Evolutionary conservation across 2,329 filamentous ascomycete genomes (phyloP).

Genomic region (Ophiocordyceps polyrhachis-furcata): DNA sequence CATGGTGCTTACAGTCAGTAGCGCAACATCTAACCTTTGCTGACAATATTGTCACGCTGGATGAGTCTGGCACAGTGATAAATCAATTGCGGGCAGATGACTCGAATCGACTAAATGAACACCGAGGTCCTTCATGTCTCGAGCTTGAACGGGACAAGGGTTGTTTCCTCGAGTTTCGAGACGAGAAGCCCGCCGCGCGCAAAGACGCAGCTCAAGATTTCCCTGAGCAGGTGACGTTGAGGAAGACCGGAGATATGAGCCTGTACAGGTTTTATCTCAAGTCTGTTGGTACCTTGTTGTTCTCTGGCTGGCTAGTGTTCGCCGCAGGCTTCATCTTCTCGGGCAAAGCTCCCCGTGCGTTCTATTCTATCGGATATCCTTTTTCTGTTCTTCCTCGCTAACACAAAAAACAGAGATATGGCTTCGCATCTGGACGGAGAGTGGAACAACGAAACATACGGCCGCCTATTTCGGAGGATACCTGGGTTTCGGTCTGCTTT

Average conservation of each 20-base stretch:
- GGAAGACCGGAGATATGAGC: slow-evolving; percentile 1
- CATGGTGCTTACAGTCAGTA: neutral
- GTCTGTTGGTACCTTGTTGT: neutral
- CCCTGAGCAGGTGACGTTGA: neutral
- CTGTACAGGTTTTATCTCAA: slow-evolving; percentile 2
- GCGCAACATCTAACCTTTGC: neutral
- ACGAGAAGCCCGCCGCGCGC: neutral
- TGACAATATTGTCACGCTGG: neutral
- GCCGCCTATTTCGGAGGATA: slow-evolving; percentile 2
- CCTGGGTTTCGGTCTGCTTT: neutral
- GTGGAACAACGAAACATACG: neutral
- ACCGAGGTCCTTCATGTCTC: neutral
- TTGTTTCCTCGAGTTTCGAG: neutral
- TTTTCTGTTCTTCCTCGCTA: neutral
- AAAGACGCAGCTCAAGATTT: neutral
- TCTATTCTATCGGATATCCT: too few species aligned
- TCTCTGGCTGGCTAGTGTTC: slow-evolving; percentile 1
- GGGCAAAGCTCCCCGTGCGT: slow-evolving; percentile 1
- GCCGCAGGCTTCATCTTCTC: slow-evolving; percentile 1
- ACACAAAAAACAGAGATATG: neutral
- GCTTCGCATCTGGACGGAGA: slow-evolving; percentile 1
- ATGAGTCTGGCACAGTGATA: neutral
- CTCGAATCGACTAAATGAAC: neutral
- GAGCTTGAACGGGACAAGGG: neutral
- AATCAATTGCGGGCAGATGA: neutral